These are phyloP conservation scores for Salix udensis DNA, from an alignment of 345 rosid genomes.

Conservation along the genomic window DNA sequence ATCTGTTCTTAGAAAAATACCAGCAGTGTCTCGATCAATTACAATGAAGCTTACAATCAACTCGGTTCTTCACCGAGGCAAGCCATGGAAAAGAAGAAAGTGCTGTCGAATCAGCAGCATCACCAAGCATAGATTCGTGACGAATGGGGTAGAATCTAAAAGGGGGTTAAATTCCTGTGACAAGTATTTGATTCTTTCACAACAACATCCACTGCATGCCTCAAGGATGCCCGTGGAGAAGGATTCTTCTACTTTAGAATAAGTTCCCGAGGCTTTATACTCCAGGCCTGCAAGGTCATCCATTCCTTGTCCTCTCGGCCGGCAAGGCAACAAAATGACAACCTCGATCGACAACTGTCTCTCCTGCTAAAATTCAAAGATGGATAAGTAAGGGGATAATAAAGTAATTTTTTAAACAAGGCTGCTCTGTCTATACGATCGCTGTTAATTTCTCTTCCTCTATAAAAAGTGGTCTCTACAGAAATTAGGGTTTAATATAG, in stretches of 20 bases:
- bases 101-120: background rate
- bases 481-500: background rate
- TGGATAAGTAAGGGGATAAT: background rate
- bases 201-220: background rate
- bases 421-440: background rate
- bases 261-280: background rate
- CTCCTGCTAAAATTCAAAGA: background rate
- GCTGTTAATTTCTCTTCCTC: background rate
- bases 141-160: background rate
- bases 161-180: background rate
- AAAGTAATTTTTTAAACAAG: background rate
- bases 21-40: background rate
- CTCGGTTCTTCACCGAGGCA: background rate
- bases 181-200: background rate
- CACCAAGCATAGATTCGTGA: background rate
- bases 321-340: background rate
- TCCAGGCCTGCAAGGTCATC: background rate
- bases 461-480: background rate
- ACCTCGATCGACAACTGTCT: background rate
- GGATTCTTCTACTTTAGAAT: background rate
- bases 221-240: background rate
- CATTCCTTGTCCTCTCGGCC: background rate
- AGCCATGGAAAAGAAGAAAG: background rate
- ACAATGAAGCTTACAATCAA: background rate
- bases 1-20: conserved; percentile 39